Evolutionary conservation across 768 basidiomycete species (phyloP).

Genomic region (Mrakia gelida): DNA sequence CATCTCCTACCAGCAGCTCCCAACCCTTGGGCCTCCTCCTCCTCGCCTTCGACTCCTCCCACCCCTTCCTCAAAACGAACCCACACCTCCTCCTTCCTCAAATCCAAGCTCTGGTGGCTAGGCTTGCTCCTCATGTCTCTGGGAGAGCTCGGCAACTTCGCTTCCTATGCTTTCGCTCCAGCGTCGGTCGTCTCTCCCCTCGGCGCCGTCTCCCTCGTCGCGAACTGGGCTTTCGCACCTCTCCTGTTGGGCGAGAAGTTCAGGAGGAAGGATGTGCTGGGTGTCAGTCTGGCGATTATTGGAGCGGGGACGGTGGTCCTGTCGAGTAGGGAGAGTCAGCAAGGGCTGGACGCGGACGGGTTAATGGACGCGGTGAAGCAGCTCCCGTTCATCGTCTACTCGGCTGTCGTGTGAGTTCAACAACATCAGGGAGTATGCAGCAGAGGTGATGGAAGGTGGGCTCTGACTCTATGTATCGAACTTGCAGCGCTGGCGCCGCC

Average conservation of each 20-base stretch:
- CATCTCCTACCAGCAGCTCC: neutral
- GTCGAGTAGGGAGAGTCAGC: conserved; percentile 52
- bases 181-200: conserved; percentile 91
- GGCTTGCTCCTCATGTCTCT: conserved; percentile 85
- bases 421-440: neutral
- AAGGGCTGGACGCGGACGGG: conserved; percentile 58
- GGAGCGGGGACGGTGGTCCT: conserved; percentile 92
- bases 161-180: conserved; percentile 80
- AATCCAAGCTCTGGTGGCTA: conserved; percentile 58
- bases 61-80: neutral
- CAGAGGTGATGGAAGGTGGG: no score
- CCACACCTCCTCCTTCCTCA: conserved; percentile 3
- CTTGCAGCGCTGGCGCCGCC: conserved; percentile 33
- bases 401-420: conserved; percentile 54
- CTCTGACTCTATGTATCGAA: neutral
- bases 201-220: conserved; percentile 86
- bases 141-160: conserved; percentile 84
- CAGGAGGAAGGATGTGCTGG: conserved; percentile 55
- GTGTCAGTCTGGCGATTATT: conserved; percentile 66
- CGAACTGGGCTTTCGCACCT: conserved; percentile 92
- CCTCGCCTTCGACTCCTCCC: neutral
- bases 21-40: neutral
- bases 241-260: conserved; percentile 59
- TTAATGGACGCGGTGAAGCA: conserved; percentile 67
- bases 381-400: conserved; percentile 69